phyloP scores from a whole-genome alignment of 2,329 filamentous ascomycete genomes.

The Chaetomiaceae sp. region DNA sequence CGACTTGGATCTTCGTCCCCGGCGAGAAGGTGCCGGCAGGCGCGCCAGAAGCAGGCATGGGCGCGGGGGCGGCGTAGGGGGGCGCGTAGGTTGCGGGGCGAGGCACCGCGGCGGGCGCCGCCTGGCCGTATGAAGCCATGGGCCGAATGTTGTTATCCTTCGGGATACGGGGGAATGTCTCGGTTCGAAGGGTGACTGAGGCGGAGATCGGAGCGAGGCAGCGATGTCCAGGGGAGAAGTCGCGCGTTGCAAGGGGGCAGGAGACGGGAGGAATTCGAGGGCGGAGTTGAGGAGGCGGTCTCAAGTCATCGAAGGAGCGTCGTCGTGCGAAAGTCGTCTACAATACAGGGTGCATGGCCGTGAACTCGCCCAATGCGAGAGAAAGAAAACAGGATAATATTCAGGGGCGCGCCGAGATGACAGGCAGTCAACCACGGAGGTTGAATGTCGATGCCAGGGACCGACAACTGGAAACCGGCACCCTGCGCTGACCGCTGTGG shows the following conservation, averaged over 20 bases:
- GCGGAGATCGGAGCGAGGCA: not conserved
- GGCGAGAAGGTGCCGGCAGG: slow-evolving; percentile 86
- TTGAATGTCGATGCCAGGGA: slow-evolving; percentile 16
- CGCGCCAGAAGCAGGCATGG: slow-evolving; percentile 39
- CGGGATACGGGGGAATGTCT: not conserved
- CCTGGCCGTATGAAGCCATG: slow-evolving; percentile 41
- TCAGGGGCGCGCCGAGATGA: slow-evolving; percentile 2
- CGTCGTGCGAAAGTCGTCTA: slow-evolving; percentile 12
- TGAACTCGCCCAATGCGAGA: not conserved
- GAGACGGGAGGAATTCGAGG: slow-evolving; percentile 1
- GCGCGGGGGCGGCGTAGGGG: slow-evolving; percentile 41
- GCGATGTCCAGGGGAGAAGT: not conserved
- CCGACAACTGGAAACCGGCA: not conserved
- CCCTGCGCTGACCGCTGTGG: slow-evolving; percentile 11
- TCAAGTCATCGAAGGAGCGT: slow-evolving; percentile 22
- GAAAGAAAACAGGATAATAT: not conserved
- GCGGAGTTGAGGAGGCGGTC: slow-evolving; percentile 2
- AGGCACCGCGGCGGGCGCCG: slow-evolving; percentile 33
- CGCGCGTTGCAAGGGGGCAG: not conserved
- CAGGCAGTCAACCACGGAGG: slow-evolving; percentile 9
- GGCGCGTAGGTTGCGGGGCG: slow-evolving; percentile 40
- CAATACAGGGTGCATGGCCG: slow-evolving; percentile 18
- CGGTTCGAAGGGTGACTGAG: not conserved
- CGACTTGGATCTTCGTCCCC: slow-evolving; percentile 95
- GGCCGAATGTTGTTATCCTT: not conserved